A percentile compares a stretch with the other conserved stretches of the same genome.
Evolutionary conservation across 73 alveolate genomes (phyloP).

Genomic region (Tetrahymena malaccensis): DNA sequence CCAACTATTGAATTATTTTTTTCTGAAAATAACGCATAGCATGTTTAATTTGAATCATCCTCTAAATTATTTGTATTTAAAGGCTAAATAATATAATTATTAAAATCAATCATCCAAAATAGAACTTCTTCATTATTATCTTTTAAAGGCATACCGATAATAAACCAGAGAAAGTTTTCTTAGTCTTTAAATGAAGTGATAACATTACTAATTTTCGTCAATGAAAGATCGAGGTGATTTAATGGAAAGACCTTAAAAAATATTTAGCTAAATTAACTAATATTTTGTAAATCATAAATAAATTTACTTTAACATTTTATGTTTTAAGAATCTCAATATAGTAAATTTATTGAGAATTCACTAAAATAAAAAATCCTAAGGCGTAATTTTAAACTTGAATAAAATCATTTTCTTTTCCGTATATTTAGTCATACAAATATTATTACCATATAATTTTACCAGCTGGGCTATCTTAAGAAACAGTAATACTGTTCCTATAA

Average conservation of each 20-base stretch:
- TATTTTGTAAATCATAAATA: too few relatives aligned
- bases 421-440: not conserved
- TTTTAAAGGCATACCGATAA: not conserved
- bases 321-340: not conserved
- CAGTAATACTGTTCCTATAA: not conserved
- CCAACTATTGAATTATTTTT: not conserved
- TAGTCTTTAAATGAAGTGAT: not conserved
- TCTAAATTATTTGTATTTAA: not conserved
- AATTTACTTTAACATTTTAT: not conserved
- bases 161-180: not conserved
- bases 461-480: not conserved
- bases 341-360: not conserved
- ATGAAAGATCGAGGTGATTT: not conserved
- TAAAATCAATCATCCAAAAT: not conserved
- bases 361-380: not conserved
- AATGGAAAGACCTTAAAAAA: not conserved
- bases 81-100: not conserved
- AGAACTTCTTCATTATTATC: not conserved
- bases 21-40: not conserved
- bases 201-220: not conserved
- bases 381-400: not conserved
- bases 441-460: not conserved
- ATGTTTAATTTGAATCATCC: not conserved
- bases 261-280: too few relatives aligned
- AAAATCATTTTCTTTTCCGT: not conserved